Evolutionary conservation across 1,139 yeast genomes (phyloP).

Genomic region (Blastobotrys apis): DNA sequence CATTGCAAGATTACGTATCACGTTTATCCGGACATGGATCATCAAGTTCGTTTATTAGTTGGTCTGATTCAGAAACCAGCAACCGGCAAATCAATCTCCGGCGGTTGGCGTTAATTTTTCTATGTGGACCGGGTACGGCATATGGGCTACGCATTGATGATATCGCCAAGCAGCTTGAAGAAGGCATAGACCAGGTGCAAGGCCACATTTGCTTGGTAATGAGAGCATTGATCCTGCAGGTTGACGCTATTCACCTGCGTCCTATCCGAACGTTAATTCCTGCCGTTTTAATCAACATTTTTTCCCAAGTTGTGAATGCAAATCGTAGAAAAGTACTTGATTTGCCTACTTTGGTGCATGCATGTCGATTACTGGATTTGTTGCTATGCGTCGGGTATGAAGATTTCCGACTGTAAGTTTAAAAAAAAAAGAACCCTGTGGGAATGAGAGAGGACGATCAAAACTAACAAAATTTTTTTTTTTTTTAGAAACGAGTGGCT

Average conservation of each 20-base stretch:
- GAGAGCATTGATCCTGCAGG: conserved; percentile 58
- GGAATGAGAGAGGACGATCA: background rate
- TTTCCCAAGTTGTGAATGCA: conserved; percentile 39
- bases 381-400: conserved; percentile 63
- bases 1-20: conserved; percentile 49
- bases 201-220: conserved; percentile 53
- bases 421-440: background rate
- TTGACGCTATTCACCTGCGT: conserved; percentile 58
- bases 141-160: conserved; percentile 50
- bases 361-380: conserved; percentile 75
- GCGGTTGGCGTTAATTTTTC: conserved; percentile 57
- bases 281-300: conserved; percentile 53
- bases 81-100: conserved; percentile 48
- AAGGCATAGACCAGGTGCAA: conserved; percentile 33
- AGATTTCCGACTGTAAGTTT: conserved; percentile 59
- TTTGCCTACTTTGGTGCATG: conserved; percentile 38
- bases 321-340: conserved; percentile 36
- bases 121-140: conserved; percentile 57
- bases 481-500: conserved; percentile 61
- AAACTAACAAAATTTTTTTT: conserved; percentile 6
- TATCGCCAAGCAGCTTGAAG: conserved; percentile 44
- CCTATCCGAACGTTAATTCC: conserved; percentile 70
- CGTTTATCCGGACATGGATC: conserved; percentile 49
- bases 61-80: conserved; percentile 64
- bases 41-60: conserved; percentile 51